These are phyloP conservation scores for Cyberlindnera galapagoensis DNA, from an alignment of 805 yeast genomes.

Conservation along the genomic window DNA sequence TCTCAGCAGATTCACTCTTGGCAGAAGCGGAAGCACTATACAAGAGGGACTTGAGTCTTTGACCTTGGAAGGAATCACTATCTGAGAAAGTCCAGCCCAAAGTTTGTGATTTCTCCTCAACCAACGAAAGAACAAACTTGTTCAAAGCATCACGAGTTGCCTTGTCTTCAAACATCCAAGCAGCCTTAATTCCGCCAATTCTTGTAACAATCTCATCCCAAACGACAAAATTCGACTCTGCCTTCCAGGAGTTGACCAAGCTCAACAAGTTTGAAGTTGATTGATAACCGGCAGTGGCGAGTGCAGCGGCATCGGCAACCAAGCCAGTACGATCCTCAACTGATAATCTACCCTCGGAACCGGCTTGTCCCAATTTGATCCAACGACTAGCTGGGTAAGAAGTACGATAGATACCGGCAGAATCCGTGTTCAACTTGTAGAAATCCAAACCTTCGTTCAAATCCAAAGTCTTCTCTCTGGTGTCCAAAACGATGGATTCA, in stretches of 20 bases:
- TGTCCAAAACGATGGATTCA: conserved; percentile 48
- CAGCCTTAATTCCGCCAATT: conserved; percentile 41
- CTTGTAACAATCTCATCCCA: conserved; percentile 56
- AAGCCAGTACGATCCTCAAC: conserved; percentile 76
- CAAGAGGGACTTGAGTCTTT: conserved; percentile 61
- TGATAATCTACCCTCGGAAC: conserved; percentile 50
- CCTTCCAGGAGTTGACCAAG: conserved; percentile 54
- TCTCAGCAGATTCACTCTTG: conserved; percentile 40
- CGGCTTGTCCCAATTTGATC: conserved; percentile 57
- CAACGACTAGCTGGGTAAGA: conserved; percentile 65
- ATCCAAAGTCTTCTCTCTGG: conserved; percentile 40
- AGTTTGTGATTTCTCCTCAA: conserved; percentile 43
- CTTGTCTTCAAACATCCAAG: conserved; percentile 50
- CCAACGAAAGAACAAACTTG: conserved; percentile 47
- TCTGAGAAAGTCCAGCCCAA: conserved; percentile 62
- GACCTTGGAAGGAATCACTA: conserved; percentile 50
- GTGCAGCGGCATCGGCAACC: conserved; percentile 72
- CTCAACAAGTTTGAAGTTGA: conserved; percentile 54
- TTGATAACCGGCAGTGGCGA: conserved; percentile 65
- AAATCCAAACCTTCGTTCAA: conserved; percentile 40
- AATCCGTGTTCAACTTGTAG: conserved; percentile 68
- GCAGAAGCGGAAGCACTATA: conserved; percentile 54
- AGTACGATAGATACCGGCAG: conserved; percentile 70
- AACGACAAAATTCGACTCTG: conserved; percentile 56
- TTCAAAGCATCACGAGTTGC: conserved; percentile 41